A percentile compares a stretch with the other conserved stretches of the same genome.
These are phyloP conservation scores for Erythrophleum ivorense DNA, from an alignment of 331 rosid genomes.

Conservation along the genomic window DNA sequence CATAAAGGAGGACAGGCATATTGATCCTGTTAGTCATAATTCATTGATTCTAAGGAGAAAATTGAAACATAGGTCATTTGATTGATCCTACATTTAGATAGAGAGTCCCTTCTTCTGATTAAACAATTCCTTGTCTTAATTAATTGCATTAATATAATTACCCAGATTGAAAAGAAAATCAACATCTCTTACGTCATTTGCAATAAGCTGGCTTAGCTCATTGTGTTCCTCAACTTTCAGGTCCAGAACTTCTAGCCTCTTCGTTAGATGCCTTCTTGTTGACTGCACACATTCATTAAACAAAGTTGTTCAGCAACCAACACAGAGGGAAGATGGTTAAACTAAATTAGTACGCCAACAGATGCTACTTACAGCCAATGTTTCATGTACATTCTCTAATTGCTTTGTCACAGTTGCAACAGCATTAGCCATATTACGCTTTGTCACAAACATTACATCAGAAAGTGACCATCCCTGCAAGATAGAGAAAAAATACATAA, in stretches of 20 bases:
- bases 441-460: constrained; percentile 86
- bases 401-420: constrained; percentile 68
- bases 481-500: background rate
- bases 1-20: background rate
- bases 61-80: background rate
- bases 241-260: constrained; percentile 71
- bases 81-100: background rate
- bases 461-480: constrained; percentile 76
- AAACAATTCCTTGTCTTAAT: constrained; percentile 16
- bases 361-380: constrained; percentile 71
- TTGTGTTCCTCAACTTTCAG: constrained; percentile 72
- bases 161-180: constrained; percentile 18
- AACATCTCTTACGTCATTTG: constrained; percentile 59
- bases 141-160: constrained; percentile 25
- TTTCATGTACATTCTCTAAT: constrained; percentile 71
- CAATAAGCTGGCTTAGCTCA: constrained; percentile 60
- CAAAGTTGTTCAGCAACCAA: constrained; percentile 3
- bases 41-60: constrained; percentile 18
- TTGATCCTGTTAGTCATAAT: background rate
- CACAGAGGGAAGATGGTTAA: constrained; percentile 18
- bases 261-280: constrained; percentile 69
- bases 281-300: constrained; percentile 48
- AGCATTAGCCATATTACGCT: constrained; percentile 78
- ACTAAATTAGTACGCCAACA: constrained; percentile 30
- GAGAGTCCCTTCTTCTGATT: background rate